Base-by-base conservation (phyloP, 306 rosid genomes). In the Quercus berberidifolia region DNA sequence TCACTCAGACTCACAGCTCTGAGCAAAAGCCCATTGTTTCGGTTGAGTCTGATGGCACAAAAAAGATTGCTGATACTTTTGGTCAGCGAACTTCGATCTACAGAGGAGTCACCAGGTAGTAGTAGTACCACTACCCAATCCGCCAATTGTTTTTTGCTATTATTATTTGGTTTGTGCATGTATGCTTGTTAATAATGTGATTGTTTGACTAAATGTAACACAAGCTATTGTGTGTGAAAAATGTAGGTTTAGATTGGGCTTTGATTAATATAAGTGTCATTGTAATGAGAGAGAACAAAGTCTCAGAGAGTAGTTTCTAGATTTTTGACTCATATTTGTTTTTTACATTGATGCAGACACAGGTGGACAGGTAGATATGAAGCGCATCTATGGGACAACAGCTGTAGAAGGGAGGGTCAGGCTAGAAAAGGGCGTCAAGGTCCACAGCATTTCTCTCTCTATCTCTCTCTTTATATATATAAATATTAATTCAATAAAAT, bases 371-470 rank as follows among this genome's bases (percentile, higher is more conserved):
- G 99, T 71, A 89, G 99, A 93, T 96, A 96, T 76, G 99, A 96
- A 86, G 99, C 99, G 85, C 99, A 96, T 93, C 96, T 96, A 2
- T 96, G 99, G 99, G 99, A 96, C 83, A 96, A 96, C 86, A 96
- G 99, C 92, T 93, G 98, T 87, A 91, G 98, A 77, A 91, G 99
- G 43, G 99, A 96, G 85, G 99, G 99, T 54, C 99, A 96, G 75
- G 99, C 99, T 12, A 88, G 99, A 71, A 96, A 96, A 81, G 99
- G 99, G 57, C 98, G 99, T 84, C 99, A 96, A 96, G 99, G 99
- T 95, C 21, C 23, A 18, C n/a, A n/a, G 25, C 30, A 5, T n/a
- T 28, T 59, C 14, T 12, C 49, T 71, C 30, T 28, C 30, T 28
- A 0, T 73, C n/a, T 38, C 19, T 46, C 25, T 55, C 0, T 20